Conservation (phyloP, 2,329 filamentous ascomycete genomes). For the Cladosporium sp. region DNA sequence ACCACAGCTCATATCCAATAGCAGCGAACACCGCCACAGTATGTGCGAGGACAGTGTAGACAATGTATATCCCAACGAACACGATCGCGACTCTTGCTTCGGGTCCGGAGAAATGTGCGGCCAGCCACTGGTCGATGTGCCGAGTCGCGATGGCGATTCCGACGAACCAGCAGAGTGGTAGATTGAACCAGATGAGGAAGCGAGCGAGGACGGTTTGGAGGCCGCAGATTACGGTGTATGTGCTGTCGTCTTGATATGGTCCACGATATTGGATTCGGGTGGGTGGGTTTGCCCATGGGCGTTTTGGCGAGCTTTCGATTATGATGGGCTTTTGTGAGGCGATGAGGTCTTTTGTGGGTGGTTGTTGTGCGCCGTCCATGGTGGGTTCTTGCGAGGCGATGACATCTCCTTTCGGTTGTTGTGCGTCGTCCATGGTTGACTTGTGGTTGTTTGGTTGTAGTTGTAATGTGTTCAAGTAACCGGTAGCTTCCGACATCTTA, state of each 20-base stretch:
- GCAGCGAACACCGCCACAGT: not conserved
- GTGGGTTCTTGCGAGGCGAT: not conserved
- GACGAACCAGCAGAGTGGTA: conserved; percentile 11
- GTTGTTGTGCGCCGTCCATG: not conserved
- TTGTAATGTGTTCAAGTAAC: not conserved
- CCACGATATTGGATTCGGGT: not conserved
- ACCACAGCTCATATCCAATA: conserved; percentile 2
- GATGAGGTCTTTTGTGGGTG: not conserved
- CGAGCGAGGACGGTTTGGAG: conserved; percentile 4
- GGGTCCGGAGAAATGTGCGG: not conserved
- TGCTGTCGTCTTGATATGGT: conserved; percentile 9
- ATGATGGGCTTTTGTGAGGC: not conserved
- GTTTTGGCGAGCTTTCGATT: not conserved
- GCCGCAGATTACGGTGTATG: not conserved
- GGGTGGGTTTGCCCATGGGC: not conserved
- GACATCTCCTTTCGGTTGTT: not conserved
- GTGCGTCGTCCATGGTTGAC: not conserved
- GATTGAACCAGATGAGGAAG: conserved; percentile 15
- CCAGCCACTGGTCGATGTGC: not conserved
- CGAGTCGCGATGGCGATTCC: conserved; percentile 1
- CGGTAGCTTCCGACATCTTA: not conserved
- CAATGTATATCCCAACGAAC: not conserved
- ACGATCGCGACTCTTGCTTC: not conserved
- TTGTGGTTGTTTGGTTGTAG: not conserved
- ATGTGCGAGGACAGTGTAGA: not conserved